These are phyloP conservation scores for Coix lacrymajobi DNA, from an alignment of 176 grass and related monocot genomes.

Conservation along the genomic window DNA sequence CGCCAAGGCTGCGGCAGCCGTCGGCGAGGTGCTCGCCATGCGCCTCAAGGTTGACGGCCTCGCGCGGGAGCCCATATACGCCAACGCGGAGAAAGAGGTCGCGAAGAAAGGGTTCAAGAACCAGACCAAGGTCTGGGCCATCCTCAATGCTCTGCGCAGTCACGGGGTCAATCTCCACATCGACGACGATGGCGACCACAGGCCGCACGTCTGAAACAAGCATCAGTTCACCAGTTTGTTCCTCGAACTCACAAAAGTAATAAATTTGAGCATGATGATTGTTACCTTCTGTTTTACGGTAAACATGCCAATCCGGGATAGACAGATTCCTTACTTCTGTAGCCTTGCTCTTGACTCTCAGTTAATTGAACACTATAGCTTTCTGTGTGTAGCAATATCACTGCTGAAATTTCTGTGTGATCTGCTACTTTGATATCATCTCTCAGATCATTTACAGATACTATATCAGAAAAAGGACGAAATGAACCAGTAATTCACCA, in stretches of 20 bases:
- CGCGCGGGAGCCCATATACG: conserved; percentile 62
- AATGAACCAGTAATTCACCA: neutral
- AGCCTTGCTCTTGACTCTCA: neutral
- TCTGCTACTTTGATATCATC: neutral
- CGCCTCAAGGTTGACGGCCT: conserved; percentile 83
- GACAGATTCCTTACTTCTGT: neutral
- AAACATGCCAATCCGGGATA: too few species aligned
- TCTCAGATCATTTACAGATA: neutral
- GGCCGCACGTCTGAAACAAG: conserved; percentile 30
- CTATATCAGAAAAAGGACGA: neutral
- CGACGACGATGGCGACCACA: conserved; percentile 36
- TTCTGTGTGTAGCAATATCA: neutral
- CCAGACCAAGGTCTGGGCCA: conserved; percentile 71
- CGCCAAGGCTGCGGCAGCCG: conserved; percentile 71
- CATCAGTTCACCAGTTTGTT: neutral
- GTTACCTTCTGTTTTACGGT: neutral
- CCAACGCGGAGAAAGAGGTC: conserved; percentile 61
- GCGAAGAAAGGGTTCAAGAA: conserved; percentile 93
- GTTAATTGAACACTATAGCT: neutral
- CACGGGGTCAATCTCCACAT: conserved; percentile 63
- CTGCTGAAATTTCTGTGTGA: neutral
- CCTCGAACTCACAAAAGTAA: neutral
- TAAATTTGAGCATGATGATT: neutral
- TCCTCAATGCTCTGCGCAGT: conserved; percentile 59
- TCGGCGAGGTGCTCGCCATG: conserved; percentile 84